Percentiles rank a stretch among this genome's conserved stretches.
Conservation (phyloP, 1,284 basidiomycete species). For the Marasmius sp. region DNA sequence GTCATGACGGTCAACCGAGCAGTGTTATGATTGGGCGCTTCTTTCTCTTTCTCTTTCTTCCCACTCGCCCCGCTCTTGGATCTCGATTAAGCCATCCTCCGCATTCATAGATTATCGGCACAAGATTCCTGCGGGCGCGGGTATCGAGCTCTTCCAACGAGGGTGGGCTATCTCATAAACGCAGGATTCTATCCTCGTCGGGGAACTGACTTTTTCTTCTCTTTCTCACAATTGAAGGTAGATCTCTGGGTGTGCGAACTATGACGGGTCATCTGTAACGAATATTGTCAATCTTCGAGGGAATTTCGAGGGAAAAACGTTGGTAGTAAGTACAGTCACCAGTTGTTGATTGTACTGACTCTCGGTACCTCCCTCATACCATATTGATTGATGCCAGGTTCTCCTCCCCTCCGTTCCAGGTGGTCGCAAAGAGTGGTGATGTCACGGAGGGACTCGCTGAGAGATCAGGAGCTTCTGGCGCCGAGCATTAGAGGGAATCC, state of each 20-base stretch:
- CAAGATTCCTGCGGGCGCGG: too few species aligned
- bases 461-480: neutral
- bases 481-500: neutral
- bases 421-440: neutral
- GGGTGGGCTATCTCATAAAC: too few species aligned
- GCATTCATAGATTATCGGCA: too few species aligned
- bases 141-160: too few species aligned
- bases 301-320: neutral
- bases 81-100: too few species aligned
- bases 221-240: too few species aligned
- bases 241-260: neutral
- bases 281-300: neutral
- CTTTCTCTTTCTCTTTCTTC: too few species aligned
- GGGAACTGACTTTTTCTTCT: neutral
- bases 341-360: too few species aligned
- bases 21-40: too few species aligned
- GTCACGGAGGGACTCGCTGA: neutral
- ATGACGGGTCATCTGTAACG: neutral
- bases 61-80: neutral
- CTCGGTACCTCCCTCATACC: neutral
- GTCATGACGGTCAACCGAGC: too few species aligned
- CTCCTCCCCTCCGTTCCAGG: neutral
- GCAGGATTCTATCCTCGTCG: too few species aligned
- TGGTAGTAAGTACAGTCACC: neutral
- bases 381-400: neutral